Percentiles rank a stretch among this genome's conserved stretches.
phyloP scores from a whole-genome alignment of 371 early-diverging fungal species.

The Mycotypha africana region DNA sequence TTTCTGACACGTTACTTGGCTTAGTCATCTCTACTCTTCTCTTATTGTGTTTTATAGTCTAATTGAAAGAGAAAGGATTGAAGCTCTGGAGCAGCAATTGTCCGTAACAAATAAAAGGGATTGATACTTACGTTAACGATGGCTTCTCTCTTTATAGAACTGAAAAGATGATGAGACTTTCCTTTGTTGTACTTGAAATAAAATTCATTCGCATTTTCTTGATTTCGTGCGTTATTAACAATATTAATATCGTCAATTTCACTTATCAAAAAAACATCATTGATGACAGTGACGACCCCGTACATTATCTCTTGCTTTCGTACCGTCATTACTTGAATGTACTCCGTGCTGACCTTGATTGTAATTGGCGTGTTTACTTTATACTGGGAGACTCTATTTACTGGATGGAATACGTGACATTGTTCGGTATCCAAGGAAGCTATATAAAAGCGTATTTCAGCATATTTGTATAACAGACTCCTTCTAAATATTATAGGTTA shows the following conservation, averaged over 20 bases:
- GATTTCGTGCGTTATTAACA: constrained; percentile 31
- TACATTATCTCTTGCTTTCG: constrained; percentile 64
- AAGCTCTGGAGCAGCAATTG: too few species aligned
- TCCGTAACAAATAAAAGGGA: too few species aligned
- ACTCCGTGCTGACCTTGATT: constrained; percentile 77
- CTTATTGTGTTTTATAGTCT: constrained; percentile 70
- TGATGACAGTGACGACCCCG: constrained; percentile 69
- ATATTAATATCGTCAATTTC: constrained; percentile 78
- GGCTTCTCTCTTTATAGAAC: constrained; percentile 73
- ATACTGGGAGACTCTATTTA: constrained; percentile 58
- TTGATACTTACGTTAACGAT: constrained; percentile 55
- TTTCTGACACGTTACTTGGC: constrained; percentile 59
- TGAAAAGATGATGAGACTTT: constrained; percentile 61
- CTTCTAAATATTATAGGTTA: too few species aligned
- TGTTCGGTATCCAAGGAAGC: constrained; percentile 68
- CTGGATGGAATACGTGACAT: constrained; percentile 59
- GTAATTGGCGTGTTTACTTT: constrained; percentile 69
- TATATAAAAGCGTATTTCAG: not conserved
- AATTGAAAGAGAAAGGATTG: too few species aligned
- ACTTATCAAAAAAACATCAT: constrained; percentile 83
- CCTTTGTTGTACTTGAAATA: constrained; percentile 73
- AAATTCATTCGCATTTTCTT: constrained; percentile 70
- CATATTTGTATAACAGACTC: not conserved
- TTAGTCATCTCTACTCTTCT: constrained; percentile 65
- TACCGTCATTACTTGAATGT: constrained; percentile 72